Evolutionary conservation across 2,329 filamentous ascomycete genomes (phyloP).

Genomic region (Plenodomus lindquistii): DNA sequence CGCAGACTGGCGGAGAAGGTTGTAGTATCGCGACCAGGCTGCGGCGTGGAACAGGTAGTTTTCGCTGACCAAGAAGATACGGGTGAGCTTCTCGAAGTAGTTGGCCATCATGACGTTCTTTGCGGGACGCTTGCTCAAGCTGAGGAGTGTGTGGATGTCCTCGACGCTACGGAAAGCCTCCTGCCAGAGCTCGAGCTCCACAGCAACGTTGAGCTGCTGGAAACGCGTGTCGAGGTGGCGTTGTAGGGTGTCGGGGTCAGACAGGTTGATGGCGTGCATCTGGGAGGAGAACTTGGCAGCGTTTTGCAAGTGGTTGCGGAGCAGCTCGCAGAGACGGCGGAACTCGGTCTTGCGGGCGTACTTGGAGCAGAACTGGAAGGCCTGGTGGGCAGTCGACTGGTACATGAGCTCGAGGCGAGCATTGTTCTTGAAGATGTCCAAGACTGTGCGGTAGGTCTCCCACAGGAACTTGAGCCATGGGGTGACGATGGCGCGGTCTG

Average conservation of each 20-base stretch:
- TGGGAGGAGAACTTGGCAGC: slow-evolving; percentile 98
- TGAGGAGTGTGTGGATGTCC: slow-evolving; percentile 96
- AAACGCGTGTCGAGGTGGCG: slow-evolving; percentile 97
- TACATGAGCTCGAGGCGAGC: slow-evolving; percentile 96
- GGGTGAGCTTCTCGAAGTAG: slow-evolving; percentile 99
- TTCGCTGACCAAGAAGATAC: slow-evolving; percentile 98
- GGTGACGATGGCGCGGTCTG: slow-evolving; percentile 95
- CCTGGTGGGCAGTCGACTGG: slow-evolving; percentile 96
- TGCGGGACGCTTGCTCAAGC: slow-evolving; percentile 93
- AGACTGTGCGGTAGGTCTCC: slow-evolving; percentile 98
- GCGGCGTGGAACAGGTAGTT: slow-evolving; percentile 99
- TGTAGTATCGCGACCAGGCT: slow-evolving; percentile 97
- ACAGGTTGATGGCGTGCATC: slow-evolving; percentile 99
- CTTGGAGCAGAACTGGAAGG: slow-evolving; percentile 98
- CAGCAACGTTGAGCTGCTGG: slow-evolving; percentile 96
- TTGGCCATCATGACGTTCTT: slow-evolving; percentile 99
- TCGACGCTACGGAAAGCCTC: slow-evolving; percentile 99
- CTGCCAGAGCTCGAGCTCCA: slow-evolving; percentile 98
- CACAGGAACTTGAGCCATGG: slow-evolving; percentile 99
- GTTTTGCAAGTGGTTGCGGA: slow-evolving; percentile 98
- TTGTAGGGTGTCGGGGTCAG: slow-evolving; percentile 94
- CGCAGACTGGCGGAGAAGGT: slow-evolving; percentile 88
- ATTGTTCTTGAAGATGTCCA: slow-evolving; percentile 99
- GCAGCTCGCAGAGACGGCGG: slow-evolving; percentile 94
- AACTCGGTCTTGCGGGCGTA: slow-evolving; percentile 99